phyloP scores from a whole-genome alignment of 805 yeast species.

The Spencermartinsiella europaea region DNA sequence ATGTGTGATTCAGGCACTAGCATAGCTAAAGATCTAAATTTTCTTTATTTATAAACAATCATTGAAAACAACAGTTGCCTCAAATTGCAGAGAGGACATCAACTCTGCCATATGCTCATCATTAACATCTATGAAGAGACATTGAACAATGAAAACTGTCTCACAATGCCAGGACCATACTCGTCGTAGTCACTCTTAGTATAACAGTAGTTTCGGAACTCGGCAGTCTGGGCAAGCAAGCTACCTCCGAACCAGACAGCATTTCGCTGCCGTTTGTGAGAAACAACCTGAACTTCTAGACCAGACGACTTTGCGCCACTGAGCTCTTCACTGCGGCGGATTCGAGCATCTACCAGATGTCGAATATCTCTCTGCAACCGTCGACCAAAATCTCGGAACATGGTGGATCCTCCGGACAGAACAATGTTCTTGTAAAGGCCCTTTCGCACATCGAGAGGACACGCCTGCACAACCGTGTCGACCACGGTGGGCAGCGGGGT shows the following conservation, averaged over 20 bases:
- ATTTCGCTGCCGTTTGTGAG: conserved; percentile 95
- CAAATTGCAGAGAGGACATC: too few relatives aligned
- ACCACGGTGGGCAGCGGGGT: conserved; percentile 96
- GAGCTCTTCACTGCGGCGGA: conserved; percentile 69
- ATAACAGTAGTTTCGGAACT: conserved; percentile 92
- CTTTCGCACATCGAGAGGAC: conserved; percentile 97
- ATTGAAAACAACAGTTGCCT: too few relatives aligned
- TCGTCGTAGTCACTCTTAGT: conserved; percentile 97
- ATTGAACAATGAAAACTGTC: conserved; percentile 91
- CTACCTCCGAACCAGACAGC: conserved; percentile 99
- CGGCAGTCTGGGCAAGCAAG: conserved; percentile 92
- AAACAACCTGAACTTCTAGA: conserved; percentile 92
- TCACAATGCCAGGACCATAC: conserved; percentile 94
- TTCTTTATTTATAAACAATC: too few relatives aligned
- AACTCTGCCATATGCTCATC: too few relatives aligned
- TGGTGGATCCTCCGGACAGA: conserved; percentile 94
- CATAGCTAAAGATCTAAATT: too few relatives aligned
- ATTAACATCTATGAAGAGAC: too few relatives aligned
- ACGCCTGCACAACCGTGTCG: conserved; percentile 88
- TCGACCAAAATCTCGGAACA: conserved; percentile 98
- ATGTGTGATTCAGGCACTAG: too few relatives aligned
- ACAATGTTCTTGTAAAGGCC: conserved; percentile 94
- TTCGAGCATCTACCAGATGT: conserved; percentile 81
- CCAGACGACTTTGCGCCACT: conserved; percentile 81
- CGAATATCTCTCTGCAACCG: conserved; percentile 94